Conservation (phyloP, 192 early-diverging fungal species). For the Umbelopsis ramanniana region DNA sequence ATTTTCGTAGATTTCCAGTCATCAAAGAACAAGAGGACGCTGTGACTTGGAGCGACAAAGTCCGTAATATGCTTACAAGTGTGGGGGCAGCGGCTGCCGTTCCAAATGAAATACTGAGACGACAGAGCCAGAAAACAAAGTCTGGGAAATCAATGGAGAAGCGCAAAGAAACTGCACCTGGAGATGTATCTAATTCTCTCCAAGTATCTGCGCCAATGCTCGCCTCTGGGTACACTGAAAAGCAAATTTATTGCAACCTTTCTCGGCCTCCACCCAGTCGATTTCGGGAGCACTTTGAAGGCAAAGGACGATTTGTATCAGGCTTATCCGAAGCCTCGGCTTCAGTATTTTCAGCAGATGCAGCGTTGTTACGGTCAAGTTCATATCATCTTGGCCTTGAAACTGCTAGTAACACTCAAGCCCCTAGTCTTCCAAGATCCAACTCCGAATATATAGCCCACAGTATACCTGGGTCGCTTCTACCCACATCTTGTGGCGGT, state of each 20-base stretch:
- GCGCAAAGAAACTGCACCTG: background rate
- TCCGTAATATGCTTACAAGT: background rate
- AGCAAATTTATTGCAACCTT: background rate
- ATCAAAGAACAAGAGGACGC: slow-evolving; percentile 16
- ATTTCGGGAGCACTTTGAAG: slow-evolving; percentile 15
- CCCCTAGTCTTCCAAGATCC: background rate
- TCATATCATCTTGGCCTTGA: slow-evolving; percentile 11
- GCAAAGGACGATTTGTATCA: background rate
- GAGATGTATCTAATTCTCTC: background rate
- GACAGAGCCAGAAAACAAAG: slow-evolving; percentile 7
- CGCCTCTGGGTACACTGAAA: background rate
- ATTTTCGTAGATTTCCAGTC: background rate
- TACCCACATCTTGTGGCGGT: background rate
- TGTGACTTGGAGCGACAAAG: slow-evolving; percentile 14
- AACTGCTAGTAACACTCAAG: slow-evolving; percentile 8
- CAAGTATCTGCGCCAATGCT: slow-evolving; percentile 11
- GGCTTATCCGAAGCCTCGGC: background rate
- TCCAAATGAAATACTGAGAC: background rate
- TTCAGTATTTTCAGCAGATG: slow-evolving; percentile 20
- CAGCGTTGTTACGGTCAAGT: background rate
- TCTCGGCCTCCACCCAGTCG: slow-evolving; percentile 5
- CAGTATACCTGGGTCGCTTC: slow-evolving; percentile 7
- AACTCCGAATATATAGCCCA: slow-evolving; percentile 2
- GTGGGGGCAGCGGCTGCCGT: background rate
- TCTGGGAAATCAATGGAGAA: background rate